Evolutionary conservation across 108 stramenopile species (phyloP), one percentile per base, ranked within the genome.

Genomic region (Pseudonitzschia multistriata): DNA sequence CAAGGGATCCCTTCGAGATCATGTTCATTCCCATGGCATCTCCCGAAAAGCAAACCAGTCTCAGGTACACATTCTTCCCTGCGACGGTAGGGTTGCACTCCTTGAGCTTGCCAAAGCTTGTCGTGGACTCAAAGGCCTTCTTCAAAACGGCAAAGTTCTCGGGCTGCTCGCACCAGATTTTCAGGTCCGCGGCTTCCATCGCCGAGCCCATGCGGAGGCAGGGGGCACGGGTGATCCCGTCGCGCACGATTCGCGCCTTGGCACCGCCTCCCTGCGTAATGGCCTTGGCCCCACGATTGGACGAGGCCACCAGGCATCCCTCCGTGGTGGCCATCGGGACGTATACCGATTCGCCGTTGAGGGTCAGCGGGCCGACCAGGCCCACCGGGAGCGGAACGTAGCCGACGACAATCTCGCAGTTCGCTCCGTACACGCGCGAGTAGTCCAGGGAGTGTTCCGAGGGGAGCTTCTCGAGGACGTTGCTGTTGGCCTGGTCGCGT

Each of bases 1-100:
- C 94, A 64, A 95, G 86, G 68, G 78, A 78, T 52, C 98, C 98
- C 89, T 99, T 99, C 37, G 86, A 87, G 28, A 99, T 92, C 98
- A 99, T 99, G 74, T 99, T 99, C 98, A 99, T 99, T 37, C 98
- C 98, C 98, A 99, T 99, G 62, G 98, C 98, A 81, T 99, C 98
- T 35, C 98, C 98, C 0, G 96, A 79, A 72, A 96, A 93, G 81
- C 97, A 98, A 33, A 84, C 85, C 36, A 97, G 88, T 56, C 98
- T 79, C 54, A 99, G 76, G 77, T 96, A 99, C 24, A 96, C 93
- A 79, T 98, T 97, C 49, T 88, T 79, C 17, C 98, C 98, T 0
- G 98, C 97, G 28, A 97, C 89, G 8, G 97, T 96, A 22, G 96
- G 86, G 28, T 65, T 63, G 61, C 94, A 87, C 22, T 68, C 66